Conservation (phyloP, 129 eudicot genomes). For the Ambrosia artemisiifolia region DNA sequence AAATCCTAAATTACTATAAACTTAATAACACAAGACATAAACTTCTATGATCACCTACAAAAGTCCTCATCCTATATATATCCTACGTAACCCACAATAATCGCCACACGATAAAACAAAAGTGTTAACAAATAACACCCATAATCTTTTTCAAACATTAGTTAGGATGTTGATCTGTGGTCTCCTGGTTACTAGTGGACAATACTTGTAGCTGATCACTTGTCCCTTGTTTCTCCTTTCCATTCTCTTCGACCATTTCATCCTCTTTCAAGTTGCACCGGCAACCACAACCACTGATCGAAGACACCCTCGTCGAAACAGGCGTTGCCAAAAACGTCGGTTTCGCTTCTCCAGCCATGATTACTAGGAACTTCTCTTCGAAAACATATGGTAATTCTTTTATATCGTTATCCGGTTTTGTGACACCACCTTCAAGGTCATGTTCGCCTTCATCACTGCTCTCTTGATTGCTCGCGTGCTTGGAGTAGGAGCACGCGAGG, state of each 20-base stretch:
- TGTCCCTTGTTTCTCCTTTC: slow-evolving; percentile 14
- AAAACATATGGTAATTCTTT: slow-evolving; percentile 23
- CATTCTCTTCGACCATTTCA: slow-evolving; percentile 14
- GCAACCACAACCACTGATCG: slow-evolving; percentile 44
- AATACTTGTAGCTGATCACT: slow-evolving; percentile 23
- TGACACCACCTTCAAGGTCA: slow-evolving; percentile 48
- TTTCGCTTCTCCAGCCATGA: slow-evolving; percentile 63
- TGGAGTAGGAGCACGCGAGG: slow-evolving; percentile 73
- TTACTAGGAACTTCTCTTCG: slow-evolving; percentile 56
- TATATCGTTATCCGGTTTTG: not conserved
- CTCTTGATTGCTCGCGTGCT: slow-evolving; percentile 41
- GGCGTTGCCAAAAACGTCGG: slow-evolving; percentile 67
- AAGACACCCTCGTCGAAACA: slow-evolving; percentile 36
- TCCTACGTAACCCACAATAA: not conserved
- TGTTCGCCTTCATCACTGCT: slow-evolving; percentile 21
- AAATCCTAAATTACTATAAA: not conserved
- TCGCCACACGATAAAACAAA: not conserved
- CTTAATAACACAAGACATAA: not conserved
- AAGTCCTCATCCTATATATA: slow-evolving; percentile 5
- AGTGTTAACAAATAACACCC: not conserved
- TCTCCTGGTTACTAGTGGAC: slow-evolving; percentile 17
- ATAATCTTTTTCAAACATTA: not conserved
- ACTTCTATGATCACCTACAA: slow-evolving; percentile 13
- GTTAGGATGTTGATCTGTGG: not conserved
- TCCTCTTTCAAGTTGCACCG: slow-evolving; percentile 14